These are phyloP conservation scores for Rugonectria rugulosa DNA, from an alignment of 2,329 filamentous ascomycete species.

Conservation along the genomic window DNA sequence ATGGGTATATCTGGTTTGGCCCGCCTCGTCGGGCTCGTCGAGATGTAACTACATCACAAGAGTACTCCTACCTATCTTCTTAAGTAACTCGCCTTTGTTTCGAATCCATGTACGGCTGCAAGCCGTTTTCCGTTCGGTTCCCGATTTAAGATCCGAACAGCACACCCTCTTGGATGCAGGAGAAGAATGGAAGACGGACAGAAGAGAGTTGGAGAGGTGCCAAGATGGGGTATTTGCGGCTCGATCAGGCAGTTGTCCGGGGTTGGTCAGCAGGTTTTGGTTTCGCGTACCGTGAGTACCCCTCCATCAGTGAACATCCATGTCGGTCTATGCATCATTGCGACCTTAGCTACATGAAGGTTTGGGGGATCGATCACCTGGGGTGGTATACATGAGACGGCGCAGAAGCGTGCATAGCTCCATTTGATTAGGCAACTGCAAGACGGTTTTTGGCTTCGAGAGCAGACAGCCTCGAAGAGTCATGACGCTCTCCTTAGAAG, in stretches of 20 bases:
- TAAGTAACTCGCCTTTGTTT: conserved; percentile 1
- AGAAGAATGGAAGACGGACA: conserved; percentile 13
- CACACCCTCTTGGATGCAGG: conserved; percentile 20
- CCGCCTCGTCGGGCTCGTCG: not conserved
- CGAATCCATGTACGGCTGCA: not conserved
- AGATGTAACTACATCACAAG: not conserved
- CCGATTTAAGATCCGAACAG: conserved; percentile 21
- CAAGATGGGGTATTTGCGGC: conserved; percentile 2
- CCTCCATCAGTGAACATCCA: not conserved
- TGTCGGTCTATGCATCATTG: conserved; percentile 13
- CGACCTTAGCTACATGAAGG: not conserved
- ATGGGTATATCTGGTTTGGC: conserved; percentile 3
- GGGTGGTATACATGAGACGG: not conserved
- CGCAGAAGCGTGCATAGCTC: not conserved
- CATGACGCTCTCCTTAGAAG: not conserved
- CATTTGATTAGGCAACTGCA: no score
- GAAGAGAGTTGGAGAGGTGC: not conserved
- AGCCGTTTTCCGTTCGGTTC: conserved; percentile 21
- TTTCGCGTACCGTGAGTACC: conserved; percentile 5
- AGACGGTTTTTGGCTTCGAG: no score
- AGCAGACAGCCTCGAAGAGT: not conserved
- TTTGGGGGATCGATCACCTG: conserved; percentile 19
- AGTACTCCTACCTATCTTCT: not conserved
- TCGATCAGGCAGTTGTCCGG: conserved; percentile 20
- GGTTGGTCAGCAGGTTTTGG: conserved; percentile 13